Conservation (phyloP, 2,329 filamentous ascomycete species). For the Colletotrichum tropicale region DNA sequence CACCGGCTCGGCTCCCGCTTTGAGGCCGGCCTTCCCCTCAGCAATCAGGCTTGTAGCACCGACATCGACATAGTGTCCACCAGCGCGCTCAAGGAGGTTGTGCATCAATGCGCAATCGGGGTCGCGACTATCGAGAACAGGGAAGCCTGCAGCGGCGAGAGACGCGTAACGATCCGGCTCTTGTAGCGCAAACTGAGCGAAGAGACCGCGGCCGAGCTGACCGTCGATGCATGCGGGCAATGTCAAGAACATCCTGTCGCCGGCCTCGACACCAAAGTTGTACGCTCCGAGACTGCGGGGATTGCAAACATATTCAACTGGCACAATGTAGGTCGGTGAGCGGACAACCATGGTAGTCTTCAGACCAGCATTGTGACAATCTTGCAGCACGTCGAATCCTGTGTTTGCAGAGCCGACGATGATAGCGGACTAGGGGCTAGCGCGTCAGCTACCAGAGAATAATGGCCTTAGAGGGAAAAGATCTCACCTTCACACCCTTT, state of each 20-base stretch:
- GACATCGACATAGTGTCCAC: conserved; percentile 39
- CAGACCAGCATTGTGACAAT: conserved; percentile 33
- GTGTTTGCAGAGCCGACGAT: conserved; percentile 44
- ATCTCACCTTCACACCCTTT: not conserved
- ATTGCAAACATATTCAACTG: conserved; percentile 28
- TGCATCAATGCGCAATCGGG: not conserved
- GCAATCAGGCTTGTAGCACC: conserved; percentile 28
- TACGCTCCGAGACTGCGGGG: conserved; percentile 32
- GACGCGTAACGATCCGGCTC: conserved; percentile 2
- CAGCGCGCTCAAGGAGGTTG: conserved; percentile 30
- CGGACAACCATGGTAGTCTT: conserved; percentile 36
- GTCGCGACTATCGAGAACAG: not conserved
- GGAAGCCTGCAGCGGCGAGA: not conserved
- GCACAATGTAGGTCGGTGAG: conserved; percentile 38
- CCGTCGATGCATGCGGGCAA: not conserved
- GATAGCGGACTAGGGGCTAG: conserved; percentile 25
- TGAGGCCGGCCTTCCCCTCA: conserved; percentile 30
- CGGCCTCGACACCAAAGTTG: conserved; percentile 18
- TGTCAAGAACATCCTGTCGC: not conserved
- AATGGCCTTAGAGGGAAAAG: rapidly evolving
- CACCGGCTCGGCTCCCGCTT: conserved; percentile 29
- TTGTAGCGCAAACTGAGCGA: not conserved
- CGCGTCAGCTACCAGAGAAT: not conserved
- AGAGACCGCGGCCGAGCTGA: not conserved
- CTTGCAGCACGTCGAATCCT: conserved; percentile 42